These are phyloP conservation scores for Spencermartinsiella europaea DNA, from an alignment of 805 yeast species.

Conservation along the genomic window DNA sequence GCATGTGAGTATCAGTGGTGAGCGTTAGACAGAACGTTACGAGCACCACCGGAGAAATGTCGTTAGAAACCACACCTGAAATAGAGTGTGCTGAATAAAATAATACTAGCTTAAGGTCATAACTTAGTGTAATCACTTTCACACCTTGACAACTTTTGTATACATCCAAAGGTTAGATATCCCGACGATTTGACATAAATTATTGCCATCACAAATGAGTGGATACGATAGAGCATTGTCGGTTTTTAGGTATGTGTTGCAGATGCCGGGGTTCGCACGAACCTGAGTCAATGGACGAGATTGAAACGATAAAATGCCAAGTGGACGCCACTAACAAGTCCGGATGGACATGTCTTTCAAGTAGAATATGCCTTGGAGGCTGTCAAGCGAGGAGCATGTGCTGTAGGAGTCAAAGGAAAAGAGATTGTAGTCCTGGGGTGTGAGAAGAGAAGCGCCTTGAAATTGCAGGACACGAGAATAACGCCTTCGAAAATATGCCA, in stretches of 20 bases:
- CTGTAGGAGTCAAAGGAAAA: conserved; percentile 92
- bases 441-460: conserved; percentile 91
- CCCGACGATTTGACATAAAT: too few relatives aligned
- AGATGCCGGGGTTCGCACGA: neutral
- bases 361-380: conserved; percentile 98
- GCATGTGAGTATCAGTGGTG: too few relatives aligned
- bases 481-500: conserved; percentile 93
- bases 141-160: too few relatives aligned
- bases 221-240: conserved; percentile 99
- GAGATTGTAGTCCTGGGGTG: conserved; percentile 90
- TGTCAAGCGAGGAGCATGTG: conserved; percentile 96
- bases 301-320: neutral
- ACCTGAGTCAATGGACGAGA: neutral
- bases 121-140: too few relatives aligned
- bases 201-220: conserved; percentile 57
- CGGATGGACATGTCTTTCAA: conserved; percentile 98
- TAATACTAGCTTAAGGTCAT: too few relatives aligned
- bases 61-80: too few relatives aligned
- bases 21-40: too few relatives aligned
- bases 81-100: too few relatives aligned
- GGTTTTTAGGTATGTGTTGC: conserved; percentile 77
- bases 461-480: conserved; percentile 92
- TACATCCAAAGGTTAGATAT: too few relatives aligned
- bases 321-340: conserved; percentile 31
- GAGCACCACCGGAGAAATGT: too few relatives aligned